Evolutionary conservation across 2,329 filamentous ascomycete species (phyloP), one percentile per base, ranked within the genome.

Genomic region (Colletotrichum sp.): DNA sequence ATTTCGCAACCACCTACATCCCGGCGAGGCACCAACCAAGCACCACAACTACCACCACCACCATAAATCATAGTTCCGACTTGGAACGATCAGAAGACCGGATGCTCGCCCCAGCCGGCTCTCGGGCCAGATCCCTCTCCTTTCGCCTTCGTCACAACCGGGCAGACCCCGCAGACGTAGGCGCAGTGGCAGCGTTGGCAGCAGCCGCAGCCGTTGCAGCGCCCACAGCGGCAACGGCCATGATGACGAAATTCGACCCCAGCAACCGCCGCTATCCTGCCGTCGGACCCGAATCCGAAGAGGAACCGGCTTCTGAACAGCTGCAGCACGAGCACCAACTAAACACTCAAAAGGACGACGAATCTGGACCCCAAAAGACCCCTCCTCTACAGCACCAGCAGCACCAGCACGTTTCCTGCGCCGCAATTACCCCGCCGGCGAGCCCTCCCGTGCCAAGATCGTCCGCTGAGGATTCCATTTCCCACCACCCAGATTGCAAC

Each of bases 351-450:
- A 36, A 57, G 15, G 27, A 68, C 19, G 49, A 59, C 29, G 70
- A 52, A 44, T 69, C 70, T 69, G 64, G 32, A 30, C 73, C 70
- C 57, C 64, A 25, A 27, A 76, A 61, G 64, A 59, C 70, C 65
- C 62, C 62, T 75, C 65, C 68, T 32, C 59, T 22, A 22, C 44
- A 52, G 44, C 44, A 52, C 11, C 44, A 52, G 44, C 44, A 52
- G n/a, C 44, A 76, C 29, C 59, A 76, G 13, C 57, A 69, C 19
- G 59, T 65, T 62, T 61, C 74, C 36, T 65, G 71, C 49, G 74
- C 70, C 44, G 74, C 29, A 63, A 74, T 55, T 69, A 76, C 74
- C 74, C 74, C 70, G 70, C 74, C 74, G 59, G 74, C 74, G 39
- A 76, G 39, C n/a, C 74, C 74, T 63, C 59, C 73, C 57, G 70